Conservation (phyloP, 805 yeast species). For the Jamesozyma piceae region DNA sequence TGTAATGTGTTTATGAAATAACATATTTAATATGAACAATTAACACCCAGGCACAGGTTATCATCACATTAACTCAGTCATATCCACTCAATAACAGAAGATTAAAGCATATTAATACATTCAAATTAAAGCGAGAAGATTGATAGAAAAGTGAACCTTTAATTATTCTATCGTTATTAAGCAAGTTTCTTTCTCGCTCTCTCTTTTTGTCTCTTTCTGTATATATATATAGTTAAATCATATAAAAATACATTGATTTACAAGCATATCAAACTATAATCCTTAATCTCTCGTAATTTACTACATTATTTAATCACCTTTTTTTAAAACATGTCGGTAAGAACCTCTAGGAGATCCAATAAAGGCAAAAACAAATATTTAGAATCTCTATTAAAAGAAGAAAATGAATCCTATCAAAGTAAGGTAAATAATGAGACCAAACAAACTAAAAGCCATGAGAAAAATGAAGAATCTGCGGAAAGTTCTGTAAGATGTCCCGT, state of each 20-base stretch:
- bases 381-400: slow-evolving; percentile 24
- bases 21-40: too few species aligned
- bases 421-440: slow-evolving; percentile 13
- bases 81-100: too few species aligned
- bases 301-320: too few species aligned
- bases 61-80: too few species aligned
- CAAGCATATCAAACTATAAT: background rate
- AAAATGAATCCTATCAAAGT: slow-evolving; percentile 14
- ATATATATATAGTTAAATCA: background rate
- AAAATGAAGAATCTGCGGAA: slow-evolving; percentile 10
- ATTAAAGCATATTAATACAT: background rate
- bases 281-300: too few species aligned
- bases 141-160: background rate
- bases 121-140: background rate
- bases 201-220: background rate
- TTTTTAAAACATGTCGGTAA: slow-evolving; percentile 20
- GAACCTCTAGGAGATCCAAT: slow-evolving; percentile 37
- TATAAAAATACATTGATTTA: too few species aligned
- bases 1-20: too few species aligned
- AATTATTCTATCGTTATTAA: background rate
- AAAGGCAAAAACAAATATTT: slow-evolving; percentile 34
- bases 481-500: slow-evolving; percentile 48
- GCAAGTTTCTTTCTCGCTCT: background rate
- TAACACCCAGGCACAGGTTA: too few species aligned
- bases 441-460: slow-evolving; percentile 11